Percentiles rank a stretch among this genome's conserved stretches.
phyloP scores from a whole-genome alignment of 2,329 filamentous ascomycete genomes.

The Fusarium decemcellulare region DNA sequence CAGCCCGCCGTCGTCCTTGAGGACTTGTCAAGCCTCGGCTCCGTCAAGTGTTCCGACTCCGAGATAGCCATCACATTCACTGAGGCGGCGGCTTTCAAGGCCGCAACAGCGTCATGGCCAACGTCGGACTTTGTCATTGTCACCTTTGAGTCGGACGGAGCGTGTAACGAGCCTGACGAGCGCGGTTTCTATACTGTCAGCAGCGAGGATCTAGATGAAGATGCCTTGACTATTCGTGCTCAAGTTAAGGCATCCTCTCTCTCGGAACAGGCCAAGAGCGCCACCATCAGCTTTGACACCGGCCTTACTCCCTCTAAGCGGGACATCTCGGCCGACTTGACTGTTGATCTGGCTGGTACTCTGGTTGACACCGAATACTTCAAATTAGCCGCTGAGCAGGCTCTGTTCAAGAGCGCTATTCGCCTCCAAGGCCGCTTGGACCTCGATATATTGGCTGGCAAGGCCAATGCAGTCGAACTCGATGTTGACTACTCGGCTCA shows the following conservation, averaged over 20 bases:
- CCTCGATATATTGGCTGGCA: neutral
- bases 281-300: neutral
- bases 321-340: neutral
- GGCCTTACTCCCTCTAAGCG: neutral
- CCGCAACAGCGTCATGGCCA: neutral
- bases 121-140: neutral
- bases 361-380: neutral
- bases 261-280: neutral
- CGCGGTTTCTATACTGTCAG: slow-evolving; percentile 5
- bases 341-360: neutral
- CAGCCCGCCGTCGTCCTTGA: neutral
- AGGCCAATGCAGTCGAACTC: neutral
- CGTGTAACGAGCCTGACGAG: neutral
- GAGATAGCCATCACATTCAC: neutral
- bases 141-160: neutral
- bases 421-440: neutral
- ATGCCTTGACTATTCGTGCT: neutral
- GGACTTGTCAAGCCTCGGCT: neutral
- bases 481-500: slow-evolving; percentile 1
- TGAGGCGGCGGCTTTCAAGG: too few species aligned
- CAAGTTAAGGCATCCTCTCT: neutral
- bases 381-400: neutral
- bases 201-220: neutral
- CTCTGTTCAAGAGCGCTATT: neutral
- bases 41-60: slow-evolving; percentile 1